Conservation (phyloP, 306 rosid species). For the Quercus engelmannii region DNA sequence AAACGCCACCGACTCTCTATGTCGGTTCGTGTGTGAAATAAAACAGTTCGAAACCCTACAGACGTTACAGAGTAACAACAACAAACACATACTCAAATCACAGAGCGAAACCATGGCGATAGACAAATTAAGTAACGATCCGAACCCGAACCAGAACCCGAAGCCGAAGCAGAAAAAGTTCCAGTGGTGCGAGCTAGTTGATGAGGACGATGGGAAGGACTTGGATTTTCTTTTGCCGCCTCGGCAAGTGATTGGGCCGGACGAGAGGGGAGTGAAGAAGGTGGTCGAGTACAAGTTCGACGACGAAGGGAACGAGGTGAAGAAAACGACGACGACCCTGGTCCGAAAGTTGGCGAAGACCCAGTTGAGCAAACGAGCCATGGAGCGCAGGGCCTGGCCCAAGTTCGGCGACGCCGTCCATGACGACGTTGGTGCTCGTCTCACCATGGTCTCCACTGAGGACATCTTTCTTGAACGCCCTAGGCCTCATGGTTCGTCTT, state of each 20-base stretch:
- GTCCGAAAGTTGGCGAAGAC: constrained; percentile 57
- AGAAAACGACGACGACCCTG: constrained; percentile 67
- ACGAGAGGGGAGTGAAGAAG: constrained; percentile 75
- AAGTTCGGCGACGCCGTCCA: constrained; percentile 90
- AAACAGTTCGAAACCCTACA: too few relatives aligned
- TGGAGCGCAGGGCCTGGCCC: constrained; percentile 70
- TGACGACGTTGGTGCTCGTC: constrained; percentile 75
- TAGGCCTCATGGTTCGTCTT: constrained; percentile 65
- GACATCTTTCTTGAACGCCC: constrained; percentile 92
- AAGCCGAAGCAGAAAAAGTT: constrained; percentile 27
- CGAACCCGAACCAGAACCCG: neutral
- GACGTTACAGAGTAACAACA: too few relatives aligned
- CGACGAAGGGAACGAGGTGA: constrained; percentile 78
- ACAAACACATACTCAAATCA: neutral
- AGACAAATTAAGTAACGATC: neutral
- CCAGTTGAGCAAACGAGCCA: constrained; percentile 53
- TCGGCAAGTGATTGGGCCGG: constrained; percentile 72
- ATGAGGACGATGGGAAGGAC: constrained; percentile 83
- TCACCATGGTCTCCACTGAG: constrained; percentile 91
- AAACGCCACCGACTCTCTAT: too few relatives aligned
- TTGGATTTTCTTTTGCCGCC: constrained; percentile 81
- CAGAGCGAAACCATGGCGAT: neutral
- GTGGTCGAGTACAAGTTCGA: constrained; percentile 71
- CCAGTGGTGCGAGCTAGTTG: constrained; percentile 55
- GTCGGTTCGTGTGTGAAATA: too few relatives aligned